Conservation (phyloP, 1,284 basidiomycete species). For the Rhodotorula sp. region DNA sequence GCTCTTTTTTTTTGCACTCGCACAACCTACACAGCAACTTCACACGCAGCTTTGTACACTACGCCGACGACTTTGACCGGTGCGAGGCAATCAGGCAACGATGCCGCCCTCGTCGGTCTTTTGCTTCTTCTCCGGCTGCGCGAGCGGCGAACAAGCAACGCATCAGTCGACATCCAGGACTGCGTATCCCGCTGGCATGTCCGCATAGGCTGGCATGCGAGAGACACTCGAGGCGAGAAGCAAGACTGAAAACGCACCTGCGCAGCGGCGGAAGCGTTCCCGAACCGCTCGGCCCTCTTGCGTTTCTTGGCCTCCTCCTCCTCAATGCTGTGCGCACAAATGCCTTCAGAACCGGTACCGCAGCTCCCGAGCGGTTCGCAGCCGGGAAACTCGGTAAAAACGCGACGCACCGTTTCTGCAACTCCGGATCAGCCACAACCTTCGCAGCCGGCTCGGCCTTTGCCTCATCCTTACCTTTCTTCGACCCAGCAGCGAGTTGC, state of each 20-base stretch:
- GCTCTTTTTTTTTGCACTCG: no score
- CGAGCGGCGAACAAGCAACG: no score
- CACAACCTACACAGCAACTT: no score
- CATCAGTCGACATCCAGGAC: no score
- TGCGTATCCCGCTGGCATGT: no score
- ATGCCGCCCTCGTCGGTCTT: no score
- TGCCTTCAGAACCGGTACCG: background rate
- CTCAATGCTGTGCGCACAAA: slow-evolving; percentile 13
- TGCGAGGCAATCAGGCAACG: no score
- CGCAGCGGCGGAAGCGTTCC: background rate
- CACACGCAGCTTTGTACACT: no score
- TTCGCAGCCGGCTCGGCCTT: slow-evolving; percentile 24
- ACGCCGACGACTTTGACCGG: no score
- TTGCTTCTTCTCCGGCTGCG: no score
- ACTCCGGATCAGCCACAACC: slow-evolving; percentile 26
- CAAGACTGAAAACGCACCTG: background rate
- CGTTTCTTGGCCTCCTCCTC: slow-evolving; percentile 53
- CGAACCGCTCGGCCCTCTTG: slow-evolving; percentile 52
- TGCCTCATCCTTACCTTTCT: background rate
- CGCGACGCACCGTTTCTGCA: slow-evolving; percentile 14
- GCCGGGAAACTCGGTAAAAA: no score
- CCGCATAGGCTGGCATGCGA: background rate
- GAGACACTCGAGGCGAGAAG: background rate
- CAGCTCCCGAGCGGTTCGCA: no score
- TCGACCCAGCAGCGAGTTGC: background rate